Percentiles rank a stretch among this genome's conserved stretches.
These are phyloP conservation scores for Wolfiporia cocos DNA, from an alignment of 1,284 basidiomycete genomes.

Conservation along the genomic window DNA sequence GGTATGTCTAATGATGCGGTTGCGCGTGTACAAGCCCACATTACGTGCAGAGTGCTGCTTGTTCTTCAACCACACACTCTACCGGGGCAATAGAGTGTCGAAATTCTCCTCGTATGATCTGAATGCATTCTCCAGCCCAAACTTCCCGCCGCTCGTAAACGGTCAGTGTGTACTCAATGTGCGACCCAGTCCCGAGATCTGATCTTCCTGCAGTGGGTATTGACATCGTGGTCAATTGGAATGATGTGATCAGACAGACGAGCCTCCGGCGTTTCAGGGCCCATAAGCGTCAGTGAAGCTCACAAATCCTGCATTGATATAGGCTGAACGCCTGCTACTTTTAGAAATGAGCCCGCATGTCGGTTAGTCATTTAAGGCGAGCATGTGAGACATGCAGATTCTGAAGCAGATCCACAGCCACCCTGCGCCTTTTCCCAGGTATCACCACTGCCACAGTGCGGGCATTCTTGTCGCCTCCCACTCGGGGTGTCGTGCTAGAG, in stretches of 20 bases:
- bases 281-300: conserved; percentile 55
- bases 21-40: conserved; percentile 1
- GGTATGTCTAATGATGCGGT: conserved; percentile 34
- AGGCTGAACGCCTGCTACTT: not conserved
- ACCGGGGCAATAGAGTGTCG: conserved; percentile 81
- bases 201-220: conserved; percentile 62
- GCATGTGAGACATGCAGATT: no score
- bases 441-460: conserved; percentile 68
- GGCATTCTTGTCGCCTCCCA: conserved; percentile 68
- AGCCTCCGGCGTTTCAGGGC: conserved; percentile 72
- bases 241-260: conserved; percentile 75
- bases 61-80: conserved; percentile 87
- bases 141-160: conserved; percentile 80
- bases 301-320: no score
- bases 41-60: conserved; percentile 62
- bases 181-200: not conserved
- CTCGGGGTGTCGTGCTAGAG: conserved; percentile 79
- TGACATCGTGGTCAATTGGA: conserved; percentile 85
- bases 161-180: conserved; percentile 35
- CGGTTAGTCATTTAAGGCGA: conserved; percentile 37
- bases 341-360: conserved; percentile 78
- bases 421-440: conserved; percentile 82
- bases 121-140: conserved; percentile 83
- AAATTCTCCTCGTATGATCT: conserved; percentile 86
- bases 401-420: conserved; percentile 38